Conservation (phyloP, 164 flowering plant genomes). For the Amborella trichopoda region DNA sequence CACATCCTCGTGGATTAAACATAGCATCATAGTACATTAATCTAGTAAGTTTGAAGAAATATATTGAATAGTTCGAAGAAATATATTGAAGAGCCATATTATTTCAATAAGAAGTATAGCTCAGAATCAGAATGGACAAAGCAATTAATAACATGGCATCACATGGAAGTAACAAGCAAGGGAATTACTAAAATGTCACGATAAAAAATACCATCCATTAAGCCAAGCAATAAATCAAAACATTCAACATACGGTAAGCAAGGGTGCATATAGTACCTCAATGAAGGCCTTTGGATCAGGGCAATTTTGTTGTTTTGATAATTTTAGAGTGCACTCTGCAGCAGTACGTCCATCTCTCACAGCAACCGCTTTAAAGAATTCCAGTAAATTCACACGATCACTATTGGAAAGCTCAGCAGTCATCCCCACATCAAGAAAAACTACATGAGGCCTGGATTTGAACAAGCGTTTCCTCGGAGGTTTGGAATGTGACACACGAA, state of each 20-base stretch:
- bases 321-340: constrained; percentile 13
- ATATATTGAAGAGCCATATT: no score
- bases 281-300: constrained; percentile 17
- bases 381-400: constrained; percentile 14
- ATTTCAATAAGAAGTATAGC: no score
- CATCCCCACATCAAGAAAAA: constrained; percentile 21
- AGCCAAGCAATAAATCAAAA: no score
- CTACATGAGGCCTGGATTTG: constrained; percentile 15
- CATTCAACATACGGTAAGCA: neutral
- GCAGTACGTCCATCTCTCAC: constrained; percentile 16
- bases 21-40: no score
- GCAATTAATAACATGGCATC: no score
- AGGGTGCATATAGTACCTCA: constrained; percentile 4
- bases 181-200: no score
- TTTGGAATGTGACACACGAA: constrained; percentile 29
- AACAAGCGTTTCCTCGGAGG: constrained; percentile 9
- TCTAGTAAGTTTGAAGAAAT: no score
- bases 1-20: no score
- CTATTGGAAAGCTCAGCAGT: constrained; percentile 15
- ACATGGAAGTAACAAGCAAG: no score
- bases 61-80: no score
- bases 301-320: constrained; percentile 15
- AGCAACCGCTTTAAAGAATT: constrained; percentile 17
- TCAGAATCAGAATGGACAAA: no score
- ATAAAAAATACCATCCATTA: no score